Evolutionary conservation across 2,329 filamentous ascomycete species (phyloP).

Genomic region (Colletotrichum spaethianum): DNA sequence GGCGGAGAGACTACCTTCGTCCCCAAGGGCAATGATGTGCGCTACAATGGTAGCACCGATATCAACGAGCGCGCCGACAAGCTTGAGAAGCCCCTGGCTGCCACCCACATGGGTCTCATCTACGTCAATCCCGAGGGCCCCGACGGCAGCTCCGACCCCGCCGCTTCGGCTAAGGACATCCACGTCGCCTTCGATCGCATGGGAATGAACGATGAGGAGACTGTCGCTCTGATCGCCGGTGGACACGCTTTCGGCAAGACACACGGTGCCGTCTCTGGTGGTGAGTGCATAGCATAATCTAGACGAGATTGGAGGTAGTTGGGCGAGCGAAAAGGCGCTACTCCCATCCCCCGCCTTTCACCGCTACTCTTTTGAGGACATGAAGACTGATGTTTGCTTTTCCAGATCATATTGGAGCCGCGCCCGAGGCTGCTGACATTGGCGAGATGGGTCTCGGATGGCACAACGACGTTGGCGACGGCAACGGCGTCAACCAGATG

Average conservation of each 20-base stretch:
- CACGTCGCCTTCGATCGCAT: constrained; percentile 82
- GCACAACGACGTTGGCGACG: constrained; percentile 74
- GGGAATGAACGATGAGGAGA: constrained; percentile 89
- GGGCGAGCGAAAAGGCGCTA: neutral
- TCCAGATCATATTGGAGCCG: constrained; percentile 74
- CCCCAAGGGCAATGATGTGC: constrained; percentile 74
- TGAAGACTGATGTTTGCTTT: constrained; percentile 44
- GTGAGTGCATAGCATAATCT: constrained; percentile 16
- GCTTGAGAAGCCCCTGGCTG: constrained; percentile 77
- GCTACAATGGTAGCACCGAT: constrained; percentile 65
- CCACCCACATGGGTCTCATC: constrained; percentile 83
- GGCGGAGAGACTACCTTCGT: constrained; percentile 81
- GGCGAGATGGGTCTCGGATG: constrained; percentile 81
- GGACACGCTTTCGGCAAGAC: constrained; percentile 88
- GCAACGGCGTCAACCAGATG: constrained; percentile 81
- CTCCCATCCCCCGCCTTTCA: neutral
- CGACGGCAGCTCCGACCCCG: constrained; percentile 78
- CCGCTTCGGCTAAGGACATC: constrained; percentile 79
- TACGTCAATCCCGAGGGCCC: constrained; percentile 88
- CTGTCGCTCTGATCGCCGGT: constrained; percentile 83
- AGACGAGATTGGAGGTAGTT: neutral
- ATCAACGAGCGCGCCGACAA: constrained; percentile 39
- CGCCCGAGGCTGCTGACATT: constrained; percentile 76
- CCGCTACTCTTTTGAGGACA: constrained; percentile 9
- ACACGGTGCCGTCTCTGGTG: constrained; percentile 73